Evolutionary conservation across 495 filamentous ascomycete genomes (phyloP).

Genomic region (Penicillium chermesinum): DNA sequence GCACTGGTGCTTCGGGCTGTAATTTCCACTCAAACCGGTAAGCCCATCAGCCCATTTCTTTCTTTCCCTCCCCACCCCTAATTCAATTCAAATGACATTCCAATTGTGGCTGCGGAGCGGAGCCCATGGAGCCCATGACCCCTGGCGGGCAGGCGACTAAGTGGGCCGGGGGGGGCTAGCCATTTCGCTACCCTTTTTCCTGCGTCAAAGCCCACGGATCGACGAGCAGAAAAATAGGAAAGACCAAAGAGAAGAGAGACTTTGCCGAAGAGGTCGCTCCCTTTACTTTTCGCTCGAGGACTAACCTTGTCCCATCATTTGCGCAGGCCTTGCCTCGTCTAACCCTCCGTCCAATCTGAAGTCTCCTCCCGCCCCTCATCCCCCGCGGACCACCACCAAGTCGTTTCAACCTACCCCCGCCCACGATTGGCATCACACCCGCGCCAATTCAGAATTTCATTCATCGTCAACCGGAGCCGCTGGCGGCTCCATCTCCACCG

Average conservation of each 20-base stretch:
- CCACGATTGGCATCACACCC: slow-evolving; percentile 32
- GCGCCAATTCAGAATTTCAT: slow-evolving; percentile 34
- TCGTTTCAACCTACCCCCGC: slow-evolving; percentile 22
- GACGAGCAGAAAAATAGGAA: slow-evolving; percentile 11
- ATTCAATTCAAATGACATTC: background rate
- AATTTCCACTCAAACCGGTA: slow-evolving; percentile 59
- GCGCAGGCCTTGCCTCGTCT: slow-evolving; percentile 17
- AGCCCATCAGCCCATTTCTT: slow-evolving; percentile 30
- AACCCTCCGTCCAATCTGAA: slow-evolving; percentile 9
- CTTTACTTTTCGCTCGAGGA: slow-evolving; percentile 1
- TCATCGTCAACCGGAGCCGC: slow-evolving; percentile 29
- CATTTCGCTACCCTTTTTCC: slow-evolving; percentile 28
- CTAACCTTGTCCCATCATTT: slow-evolving; percentile 11
- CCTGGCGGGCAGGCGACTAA: slow-evolving; percentile 19
- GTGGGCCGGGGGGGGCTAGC: slow-evolving; percentile 31
- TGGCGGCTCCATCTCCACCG: slow-evolving; percentile 31
- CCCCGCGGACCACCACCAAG: slow-evolving; percentile 22
- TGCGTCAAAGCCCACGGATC: slow-evolving; percentile 17
- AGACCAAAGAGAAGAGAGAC: background rate
- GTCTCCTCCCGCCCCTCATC: slow-evolving; percentile 10
- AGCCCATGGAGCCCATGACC: slow-evolving; percentile 21
- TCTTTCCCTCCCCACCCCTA: background rate
- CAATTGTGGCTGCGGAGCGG: background rate
- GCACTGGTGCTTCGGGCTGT: slow-evolving; percentile 68
- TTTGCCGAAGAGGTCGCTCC: slow-evolving; percentile 7